Conservation (phyloP, 768 basidiomycete genomes). For the Daedaleopsis nitida region DNA sequence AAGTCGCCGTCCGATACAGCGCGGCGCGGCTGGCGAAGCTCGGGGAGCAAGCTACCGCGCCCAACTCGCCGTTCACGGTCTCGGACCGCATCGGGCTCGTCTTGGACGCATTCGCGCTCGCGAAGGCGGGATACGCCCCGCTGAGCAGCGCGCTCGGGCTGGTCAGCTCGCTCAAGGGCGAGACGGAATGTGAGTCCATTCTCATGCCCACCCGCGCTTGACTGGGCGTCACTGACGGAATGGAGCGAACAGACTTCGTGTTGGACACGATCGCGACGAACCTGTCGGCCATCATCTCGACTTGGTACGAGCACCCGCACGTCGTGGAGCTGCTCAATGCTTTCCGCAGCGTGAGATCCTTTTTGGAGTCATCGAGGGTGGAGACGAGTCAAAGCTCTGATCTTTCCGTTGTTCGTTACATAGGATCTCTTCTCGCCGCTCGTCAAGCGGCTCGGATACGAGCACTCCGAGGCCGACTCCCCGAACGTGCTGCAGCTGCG, state of each 20-base stretch:
- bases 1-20: constrained; percentile 86
- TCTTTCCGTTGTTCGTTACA: neutral
- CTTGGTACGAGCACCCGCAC: constrained; percentile 83
- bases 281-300: constrained; percentile 53
- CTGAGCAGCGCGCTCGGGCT: constrained; percentile 79
- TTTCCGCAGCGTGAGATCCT: constrained; percentile 55
- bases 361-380: too few species aligned
- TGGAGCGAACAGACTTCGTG: constrained; percentile 62
- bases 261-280: constrained; percentile 71
- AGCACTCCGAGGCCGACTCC: constrained; percentile 65
- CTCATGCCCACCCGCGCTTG: too few species aligned
- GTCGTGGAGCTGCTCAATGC: constrained; percentile 55
- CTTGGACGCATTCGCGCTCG: constrained; percentile 77
- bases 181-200: constrained; percentile 80
- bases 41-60: constrained; percentile 75
- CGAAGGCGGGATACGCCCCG: constrained; percentile 79
- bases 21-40: constrained; percentile 78
- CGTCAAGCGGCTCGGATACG: constrained; percentile 77
- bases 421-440: constrained; percentile 47
- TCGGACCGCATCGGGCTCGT: constrained; percentile 93
- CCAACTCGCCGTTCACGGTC: constrained; percentile 65
- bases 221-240: neutral
- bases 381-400: too few species aligned
- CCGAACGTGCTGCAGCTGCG: constrained; percentile 72
- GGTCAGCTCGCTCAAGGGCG: constrained; percentile 65